Conservation (phyloP, 2,329 filamentous ascomycete species). For the Diaporthe vaccinii region DNA sequence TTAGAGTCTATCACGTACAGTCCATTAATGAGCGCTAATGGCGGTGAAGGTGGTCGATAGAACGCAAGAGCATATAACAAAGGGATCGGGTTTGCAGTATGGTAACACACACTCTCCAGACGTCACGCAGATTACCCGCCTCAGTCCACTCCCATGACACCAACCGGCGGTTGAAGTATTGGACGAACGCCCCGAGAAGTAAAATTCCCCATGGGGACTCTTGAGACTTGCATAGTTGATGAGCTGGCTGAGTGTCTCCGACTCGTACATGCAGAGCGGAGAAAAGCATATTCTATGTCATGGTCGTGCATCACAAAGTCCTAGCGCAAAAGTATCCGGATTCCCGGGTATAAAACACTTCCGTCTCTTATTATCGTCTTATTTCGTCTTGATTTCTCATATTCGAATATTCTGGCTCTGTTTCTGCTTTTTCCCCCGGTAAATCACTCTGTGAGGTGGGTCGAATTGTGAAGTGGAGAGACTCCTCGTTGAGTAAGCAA, state of each 20-base stretch:
- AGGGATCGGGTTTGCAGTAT: neutral
- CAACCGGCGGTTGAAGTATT: neutral
- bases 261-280: neutral
- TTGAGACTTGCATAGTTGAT: neutral
- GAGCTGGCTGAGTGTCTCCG: neutral
- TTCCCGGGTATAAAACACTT: neutral
- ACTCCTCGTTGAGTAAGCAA: neutral
- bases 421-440: fast-evolving
- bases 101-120: neutral
- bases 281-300: slow-evolving; percentile 14
- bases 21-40: no score
- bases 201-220: neutral
- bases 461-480: no score
- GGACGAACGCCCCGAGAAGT: neutral
- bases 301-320: slow-evolving; percentile 1
- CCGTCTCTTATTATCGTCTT: neutral
- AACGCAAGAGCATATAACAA: neutral
- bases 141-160: neutral
- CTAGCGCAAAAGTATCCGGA: neutral
- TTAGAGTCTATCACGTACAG: no score
- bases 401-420: neutral
- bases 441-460: no score
- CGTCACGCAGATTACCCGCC: neutral
- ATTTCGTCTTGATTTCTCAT: neutral
- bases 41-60: no score